Percentiles rank a stretch among this genome's conserved stretches.
These are phyloP conservation scores for Fusarium graminum DNA, from an alignment of 2,329 filamentous ascomycete genomes.

Conservation along the genomic window DNA sequence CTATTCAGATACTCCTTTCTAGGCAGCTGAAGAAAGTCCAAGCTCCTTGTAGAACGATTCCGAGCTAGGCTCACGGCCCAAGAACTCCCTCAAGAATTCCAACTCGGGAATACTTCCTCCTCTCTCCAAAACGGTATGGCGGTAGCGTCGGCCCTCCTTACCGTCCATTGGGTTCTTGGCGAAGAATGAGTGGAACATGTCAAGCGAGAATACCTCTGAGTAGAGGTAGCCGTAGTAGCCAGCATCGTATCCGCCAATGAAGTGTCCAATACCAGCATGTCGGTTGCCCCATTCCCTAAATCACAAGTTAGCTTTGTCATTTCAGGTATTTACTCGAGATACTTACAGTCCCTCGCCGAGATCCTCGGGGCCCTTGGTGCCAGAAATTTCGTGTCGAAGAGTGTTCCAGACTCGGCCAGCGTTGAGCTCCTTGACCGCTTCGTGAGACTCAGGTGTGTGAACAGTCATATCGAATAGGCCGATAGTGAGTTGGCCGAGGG, in stretches of 20 bases:
- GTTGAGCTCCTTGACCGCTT: constrained; percentile 75
- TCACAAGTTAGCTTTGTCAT: constrained; percentile 46
- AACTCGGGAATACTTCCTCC: constrained; percentile 86
- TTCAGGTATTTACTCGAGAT: neutral
- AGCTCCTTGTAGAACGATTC: constrained; percentile 86
- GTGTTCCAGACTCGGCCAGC: constrained; percentile 78
- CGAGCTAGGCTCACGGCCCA: constrained; percentile 80
- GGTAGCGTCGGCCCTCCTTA: constrained; percentile 79
- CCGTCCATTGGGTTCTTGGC: constrained; percentile 82
- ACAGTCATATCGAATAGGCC: constrained; percentile 88
- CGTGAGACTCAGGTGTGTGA: constrained; percentile 77
- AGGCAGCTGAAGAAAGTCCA: constrained; percentile 58
- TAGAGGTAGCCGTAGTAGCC: constrained; percentile 84
- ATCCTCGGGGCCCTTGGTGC: constrained; percentile 79
- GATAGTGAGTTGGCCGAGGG: constrained; percentile 82
- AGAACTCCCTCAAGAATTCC: constrained; percentile 81
- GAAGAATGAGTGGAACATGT: constrained; percentile 89
- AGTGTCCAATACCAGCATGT: constrained; percentile 83
- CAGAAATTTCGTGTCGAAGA: constrained; percentile 77
- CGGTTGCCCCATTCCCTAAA: constrained; percentile 78
- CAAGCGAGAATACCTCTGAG: constrained; percentile 83
- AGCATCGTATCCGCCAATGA: constrained; percentile 87
- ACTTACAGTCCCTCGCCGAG: constrained; percentile 68
- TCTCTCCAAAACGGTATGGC: constrained; percentile 81
- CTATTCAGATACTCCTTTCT: constrained; percentile 1